Evolutionary conservation across 2,329 filamentous ascomycete genomes (phyloP).

Genomic region (Purpureocillium takamizusanense): DNA sequence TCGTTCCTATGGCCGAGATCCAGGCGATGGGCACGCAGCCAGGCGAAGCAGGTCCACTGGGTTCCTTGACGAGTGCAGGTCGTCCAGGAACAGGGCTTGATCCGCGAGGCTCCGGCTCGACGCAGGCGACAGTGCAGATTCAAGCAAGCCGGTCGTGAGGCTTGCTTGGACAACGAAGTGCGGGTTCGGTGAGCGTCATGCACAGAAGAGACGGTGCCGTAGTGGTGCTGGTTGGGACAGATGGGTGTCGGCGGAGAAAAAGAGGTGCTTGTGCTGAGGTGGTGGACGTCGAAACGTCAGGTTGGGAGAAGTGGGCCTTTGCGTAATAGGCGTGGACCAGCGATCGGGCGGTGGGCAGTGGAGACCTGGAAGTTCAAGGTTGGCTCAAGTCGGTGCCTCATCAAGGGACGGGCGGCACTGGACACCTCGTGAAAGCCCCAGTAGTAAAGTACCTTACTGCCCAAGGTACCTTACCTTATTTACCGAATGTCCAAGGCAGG

Average conservation of each 20-base stretch:
- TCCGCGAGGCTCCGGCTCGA: conserved; percentile 4
- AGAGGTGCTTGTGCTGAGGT: conserved; percentile 5
- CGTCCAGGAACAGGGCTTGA: conserved; percentile 24
- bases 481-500: too few species aligned
- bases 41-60: conserved; percentile 9
- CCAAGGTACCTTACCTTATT: too few species aligned
- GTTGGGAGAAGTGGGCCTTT: conserved; percentile 28
- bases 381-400: not conserved
- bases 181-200: conserved; percentile 1
- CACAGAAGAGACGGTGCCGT: conserved; percentile 4
- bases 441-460: too few species aligned
- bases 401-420: too few species aligned
- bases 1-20: not conserved
- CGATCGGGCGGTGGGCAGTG: not conserved
- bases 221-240: conserved; percentile 6
- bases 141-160: not conserved
- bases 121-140: not conserved
- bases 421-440: too few species aligned
- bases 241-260: conserved; percentile 19
- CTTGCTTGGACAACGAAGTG: not conserved
- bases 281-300: conserved; percentile 25
- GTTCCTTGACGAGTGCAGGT: conserved; percentile 30
- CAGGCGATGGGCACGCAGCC: not conserved
- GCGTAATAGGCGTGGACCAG: conserved; percentile 23
- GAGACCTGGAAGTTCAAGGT: too few species aligned